Conservation (phyloP, 208 protist genomes). For the Trypanosoma congolense region DNA sequence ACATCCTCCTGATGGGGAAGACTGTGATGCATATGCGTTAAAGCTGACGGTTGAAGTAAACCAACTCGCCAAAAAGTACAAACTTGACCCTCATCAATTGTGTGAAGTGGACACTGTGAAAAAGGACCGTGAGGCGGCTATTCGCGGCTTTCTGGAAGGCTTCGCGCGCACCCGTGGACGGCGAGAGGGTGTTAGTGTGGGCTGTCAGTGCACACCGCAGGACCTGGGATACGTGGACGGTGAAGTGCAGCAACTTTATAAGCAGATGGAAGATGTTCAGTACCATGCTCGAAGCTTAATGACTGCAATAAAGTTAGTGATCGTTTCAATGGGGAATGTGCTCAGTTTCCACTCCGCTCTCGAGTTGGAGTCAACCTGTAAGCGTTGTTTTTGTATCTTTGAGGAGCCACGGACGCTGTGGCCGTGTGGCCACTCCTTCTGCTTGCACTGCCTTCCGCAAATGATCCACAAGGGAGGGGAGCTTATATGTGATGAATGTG, state of each 20-base stretch:
- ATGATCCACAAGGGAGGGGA: conserved; percentile 78
- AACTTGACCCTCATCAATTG: conserved; percentile 25
- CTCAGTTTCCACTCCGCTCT: conserved; percentile 80
- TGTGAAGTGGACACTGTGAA: neutral
- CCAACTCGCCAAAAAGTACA: conserved; percentile 44
- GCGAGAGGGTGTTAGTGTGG: conserved; percentile 31
- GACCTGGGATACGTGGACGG: conserved; percentile 75
- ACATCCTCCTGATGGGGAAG: conserved; percentile 22
- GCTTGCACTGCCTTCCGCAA: conserved; percentile 56
- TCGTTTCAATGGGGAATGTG: conserved; percentile 68
- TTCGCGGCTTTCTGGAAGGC: conserved; percentile 48
- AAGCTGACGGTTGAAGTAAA: conserved; percentile 68
- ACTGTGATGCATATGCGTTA: conserved; percentile 59
- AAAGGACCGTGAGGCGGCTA: conserved; percentile 23
- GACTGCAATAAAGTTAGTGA: conserved; percentile 49
- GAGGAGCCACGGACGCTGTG: conserved; percentile 76
- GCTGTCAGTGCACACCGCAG: conserved; percentile 59
- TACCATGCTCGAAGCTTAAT: conserved; percentile 61
- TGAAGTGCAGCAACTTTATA: conserved; percentile 42
- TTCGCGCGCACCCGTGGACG: conserved; percentile 35
- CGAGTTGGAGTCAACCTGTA: conserved; percentile 85
- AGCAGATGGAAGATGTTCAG: conserved; percentile 65
- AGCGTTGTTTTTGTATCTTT: conserved; percentile 83
- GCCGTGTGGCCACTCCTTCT: conserved; percentile 89
- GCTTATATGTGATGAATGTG: conserved; percentile 83